Conservation (phyloP, 306 rosid species). For the Castanea sativa region DNA sequence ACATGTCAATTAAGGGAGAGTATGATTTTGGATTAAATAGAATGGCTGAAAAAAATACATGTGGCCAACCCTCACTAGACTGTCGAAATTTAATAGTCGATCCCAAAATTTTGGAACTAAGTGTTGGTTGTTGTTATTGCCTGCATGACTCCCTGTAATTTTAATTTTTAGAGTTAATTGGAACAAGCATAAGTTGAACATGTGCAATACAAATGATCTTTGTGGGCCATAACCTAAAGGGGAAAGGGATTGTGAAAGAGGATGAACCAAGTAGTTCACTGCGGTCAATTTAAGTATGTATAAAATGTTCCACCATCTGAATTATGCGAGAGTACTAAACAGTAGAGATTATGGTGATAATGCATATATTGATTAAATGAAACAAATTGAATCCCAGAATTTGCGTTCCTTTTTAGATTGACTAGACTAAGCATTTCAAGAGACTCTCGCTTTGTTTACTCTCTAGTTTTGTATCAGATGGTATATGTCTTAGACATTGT, state of each 20-base stretch:
- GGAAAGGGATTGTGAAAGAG: neutral
- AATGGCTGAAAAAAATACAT: too few relatives aligned
- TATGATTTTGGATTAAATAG: too few relatives aligned
- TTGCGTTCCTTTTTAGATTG: neutral
- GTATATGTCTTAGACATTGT: neutral
- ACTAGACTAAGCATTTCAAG: neutral
- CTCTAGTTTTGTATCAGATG: neutral
- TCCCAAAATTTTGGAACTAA: too few relatives aligned
- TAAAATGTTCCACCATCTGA: neutral
- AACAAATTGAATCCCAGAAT: neutral
- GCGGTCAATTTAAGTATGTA: neutral
- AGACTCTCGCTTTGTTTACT: neutral
- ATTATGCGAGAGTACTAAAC: neutral
- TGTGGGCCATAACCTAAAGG: neutral
- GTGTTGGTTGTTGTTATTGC: too few relatives aligned
- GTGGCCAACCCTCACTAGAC: too few relatives aligned
- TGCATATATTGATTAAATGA: neutral
- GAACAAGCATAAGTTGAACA: neutral
- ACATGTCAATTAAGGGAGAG: too few relatives aligned
- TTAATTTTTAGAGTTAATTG: neutral
- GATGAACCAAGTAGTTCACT: neutral
- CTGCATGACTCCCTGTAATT: too few relatives aligned
- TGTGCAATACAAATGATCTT: neutral
- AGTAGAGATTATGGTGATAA: neutral
- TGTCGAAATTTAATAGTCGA: too few relatives aligned